A percentile compares a stretch with the other conserved stretches of the same genome.
Conservation (phyloP, 441 rosid species). For the Syzygium malaccense region DNA sequence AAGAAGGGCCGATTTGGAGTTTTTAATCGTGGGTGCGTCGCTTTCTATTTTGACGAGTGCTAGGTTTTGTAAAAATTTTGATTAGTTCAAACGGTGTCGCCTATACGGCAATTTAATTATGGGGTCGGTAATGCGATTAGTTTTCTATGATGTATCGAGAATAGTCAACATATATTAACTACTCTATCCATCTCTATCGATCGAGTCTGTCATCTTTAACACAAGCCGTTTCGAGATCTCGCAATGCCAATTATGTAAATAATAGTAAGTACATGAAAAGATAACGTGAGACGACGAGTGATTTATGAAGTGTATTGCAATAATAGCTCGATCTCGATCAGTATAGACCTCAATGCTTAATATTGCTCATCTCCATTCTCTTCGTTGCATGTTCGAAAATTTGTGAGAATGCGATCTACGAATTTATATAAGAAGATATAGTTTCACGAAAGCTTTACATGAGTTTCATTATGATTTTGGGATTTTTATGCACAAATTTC, state of each 20-base stretch:
- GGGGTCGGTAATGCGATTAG: background rate
- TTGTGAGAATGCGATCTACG: accelerated
- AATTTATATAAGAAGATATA: background rate
- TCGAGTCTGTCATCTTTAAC: background rate
- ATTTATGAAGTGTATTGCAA: background rate
- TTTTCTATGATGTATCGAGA: background rate
- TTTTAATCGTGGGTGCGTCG: background rate
- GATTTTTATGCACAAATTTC: background rate
- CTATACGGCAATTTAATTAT: background rate
- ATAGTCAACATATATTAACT: background rate
- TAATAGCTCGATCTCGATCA: background rate
- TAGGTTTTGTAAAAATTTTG: background rate
- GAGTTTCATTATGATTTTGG: background rate
- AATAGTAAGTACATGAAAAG: background rate
- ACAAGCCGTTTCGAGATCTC: background rate
- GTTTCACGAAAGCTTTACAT: background rate
- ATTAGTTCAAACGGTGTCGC: background rate
- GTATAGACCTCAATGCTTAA: background rate
- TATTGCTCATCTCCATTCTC: background rate
- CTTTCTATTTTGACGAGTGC: background rate
- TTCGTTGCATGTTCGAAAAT: background rate
- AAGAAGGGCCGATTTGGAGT: background rate
- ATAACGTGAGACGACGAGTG: background rate
- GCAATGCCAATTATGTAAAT: background rate
- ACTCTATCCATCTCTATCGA: background rate